Percentiles rank a stretch among this genome's conserved stretches.
Evolutionary conservation across 768 basidiomycete genomes (phyloP).

Genomic region (Kwoniella mangroviensis): DNA sequence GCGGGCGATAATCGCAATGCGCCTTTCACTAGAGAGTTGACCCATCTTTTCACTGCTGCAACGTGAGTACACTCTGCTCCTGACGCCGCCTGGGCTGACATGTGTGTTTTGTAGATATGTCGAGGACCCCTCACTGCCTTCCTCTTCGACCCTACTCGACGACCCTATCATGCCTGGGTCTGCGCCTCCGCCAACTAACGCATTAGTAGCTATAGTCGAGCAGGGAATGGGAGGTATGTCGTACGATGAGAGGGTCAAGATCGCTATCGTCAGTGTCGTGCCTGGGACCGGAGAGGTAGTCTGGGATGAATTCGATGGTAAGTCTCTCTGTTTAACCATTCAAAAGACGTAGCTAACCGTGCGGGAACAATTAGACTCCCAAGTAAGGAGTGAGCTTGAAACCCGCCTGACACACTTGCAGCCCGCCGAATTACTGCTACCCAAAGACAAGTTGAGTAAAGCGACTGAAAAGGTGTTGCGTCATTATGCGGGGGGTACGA

Average conservation of each 20-base stretch:
- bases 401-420: constrained; percentile 83
- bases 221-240: constrained; percentile 60
- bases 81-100: too few relatives aligned
- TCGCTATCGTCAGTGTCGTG: constrained; percentile 78
- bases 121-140: constrained; percentile 62
- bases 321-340: constrained; percentile 13
- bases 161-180: constrained; percentile 56
- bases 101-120: constrained; percentile 67
- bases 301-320: constrained; percentile 89
- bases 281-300: constrained; percentile 90
- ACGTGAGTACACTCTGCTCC: constrained; percentile 66
- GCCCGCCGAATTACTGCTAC: constrained; percentile 80
- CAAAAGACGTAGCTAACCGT: not conserved
- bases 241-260: constrained; percentile 61
- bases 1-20: constrained; percentile 56
- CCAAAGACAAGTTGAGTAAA: constrained; percentile 66
- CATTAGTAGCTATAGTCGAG: constrained; percentile 79
- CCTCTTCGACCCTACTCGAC: constrained; percentile 55
- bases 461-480: constrained; percentile 75
- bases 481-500: constrained; percentile 64
- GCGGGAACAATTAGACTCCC: constrained; percentile 63
- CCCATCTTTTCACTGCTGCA: constrained; percentile 80
- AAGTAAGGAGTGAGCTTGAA: constrained; percentile 86
- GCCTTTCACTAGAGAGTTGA: constrained; percentile 62
- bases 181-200: constrained; percentile 64